Evolutionary conservation across 495 filamentous ascomycete species (phyloP).

Genomic region (Lasiosphaeria hispida): DNA sequence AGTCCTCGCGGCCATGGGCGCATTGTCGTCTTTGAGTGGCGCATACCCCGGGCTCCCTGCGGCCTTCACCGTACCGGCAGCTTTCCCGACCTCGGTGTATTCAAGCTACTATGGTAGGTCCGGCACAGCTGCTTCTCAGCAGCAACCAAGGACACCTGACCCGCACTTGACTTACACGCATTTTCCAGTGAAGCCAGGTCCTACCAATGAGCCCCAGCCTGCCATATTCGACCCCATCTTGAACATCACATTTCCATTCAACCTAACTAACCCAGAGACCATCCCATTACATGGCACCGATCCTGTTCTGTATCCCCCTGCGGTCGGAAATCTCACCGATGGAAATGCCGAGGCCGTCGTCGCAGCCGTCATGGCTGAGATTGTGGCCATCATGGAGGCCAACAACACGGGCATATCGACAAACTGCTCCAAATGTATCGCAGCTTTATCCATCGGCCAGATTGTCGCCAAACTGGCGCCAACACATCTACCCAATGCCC

Average conservation of each 20-base stretch:
- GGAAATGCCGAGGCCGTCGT: conserved; percentile 42
- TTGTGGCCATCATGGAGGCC: conserved; percentile 45
- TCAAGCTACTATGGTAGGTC: conserved; percentile 44
- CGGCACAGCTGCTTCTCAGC: not conserved
- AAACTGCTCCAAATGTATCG: conserved; percentile 55
- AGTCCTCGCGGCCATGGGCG: too few species aligned
- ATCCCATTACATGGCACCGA: conserved; percentile 50
- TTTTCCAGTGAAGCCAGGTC: conserved; percentile 39
- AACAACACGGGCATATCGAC: conserved; percentile 29
- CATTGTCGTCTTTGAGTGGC: too few species aligned
- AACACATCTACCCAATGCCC: conserved; percentile 44
- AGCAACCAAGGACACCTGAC: not conserved
- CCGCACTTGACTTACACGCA: not conserved
- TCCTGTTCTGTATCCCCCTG: conserved; percentile 48
- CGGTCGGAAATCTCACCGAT: conserved; percentile 41
- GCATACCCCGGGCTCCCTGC: conserved; percentile 22
- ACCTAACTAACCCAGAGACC: conserved; percentile 54
- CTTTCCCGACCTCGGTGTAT: conserved; percentile 56
- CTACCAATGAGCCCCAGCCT: conserved; percentile 59
- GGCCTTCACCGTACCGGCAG: conserved; percentile 50
- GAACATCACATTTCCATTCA: conserved; percentile 55
- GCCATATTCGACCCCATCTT: conserved; percentile 55
- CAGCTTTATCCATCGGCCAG: conserved; percentile 50
- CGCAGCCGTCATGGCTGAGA: conserved; percentile 37
- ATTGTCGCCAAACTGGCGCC: conserved; percentile 50